Conservation (phyloP, 805 yeast species). For the Suhomyces kilbournensis region DNA sequence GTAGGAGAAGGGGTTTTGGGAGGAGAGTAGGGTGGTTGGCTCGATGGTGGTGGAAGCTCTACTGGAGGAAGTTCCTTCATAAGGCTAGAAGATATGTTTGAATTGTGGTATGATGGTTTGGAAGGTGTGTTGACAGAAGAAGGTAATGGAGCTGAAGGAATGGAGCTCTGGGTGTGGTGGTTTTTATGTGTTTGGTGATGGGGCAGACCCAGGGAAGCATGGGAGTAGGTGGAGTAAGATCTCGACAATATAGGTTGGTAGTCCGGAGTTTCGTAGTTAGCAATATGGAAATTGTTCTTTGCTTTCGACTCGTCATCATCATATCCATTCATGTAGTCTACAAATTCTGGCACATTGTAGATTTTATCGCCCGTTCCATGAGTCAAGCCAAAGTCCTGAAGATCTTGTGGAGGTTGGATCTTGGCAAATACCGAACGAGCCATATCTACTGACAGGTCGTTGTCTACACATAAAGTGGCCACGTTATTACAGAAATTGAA, state of each 20-base stretch:
- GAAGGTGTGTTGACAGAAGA: slow-evolving; percentile 1
- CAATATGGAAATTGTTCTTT: slow-evolving; percentile 16
- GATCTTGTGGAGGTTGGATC: slow-evolving; percentile 61
- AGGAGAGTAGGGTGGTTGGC: slow-evolving; percentile 7
- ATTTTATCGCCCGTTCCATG: slow-evolving; percentile 67
- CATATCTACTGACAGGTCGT: slow-evolving; percentile 72
- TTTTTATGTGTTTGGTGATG: not conserved
- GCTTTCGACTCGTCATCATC: slow-evolving; percentile 15
- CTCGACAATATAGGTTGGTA: slow-evolving; percentile 25
- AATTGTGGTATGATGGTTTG: not conserved
- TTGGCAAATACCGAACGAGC: slow-evolving; percentile 66
- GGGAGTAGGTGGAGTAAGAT: slow-evolving; percentile 27
- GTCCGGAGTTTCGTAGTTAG: slow-evolving; percentile 35
- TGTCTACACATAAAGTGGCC: slow-evolving; percentile 72
- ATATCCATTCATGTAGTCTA: slow-evolving; percentile 50
- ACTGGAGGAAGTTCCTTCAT: slow-evolving; percentile 3
- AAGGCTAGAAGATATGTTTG: not conserved
- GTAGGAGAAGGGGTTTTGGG: slow-evolving; percentile 10
- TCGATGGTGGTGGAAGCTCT: slow-evolving; percentile 4
- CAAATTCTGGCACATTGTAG: slow-evolving; percentile 56
- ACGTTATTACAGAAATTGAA: slow-evolving; percentile 78
- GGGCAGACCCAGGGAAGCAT: slow-evolving; percentile 9
- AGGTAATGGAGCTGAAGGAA: slow-evolving; percentile 1
- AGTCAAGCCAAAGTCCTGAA: slow-evolving; percentile 49
- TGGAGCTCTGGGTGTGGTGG: not conserved